phyloP scores from a whole-genome alignment of 768 basidiomycete genomes.

The Lyophyllum decastes region DNA sequence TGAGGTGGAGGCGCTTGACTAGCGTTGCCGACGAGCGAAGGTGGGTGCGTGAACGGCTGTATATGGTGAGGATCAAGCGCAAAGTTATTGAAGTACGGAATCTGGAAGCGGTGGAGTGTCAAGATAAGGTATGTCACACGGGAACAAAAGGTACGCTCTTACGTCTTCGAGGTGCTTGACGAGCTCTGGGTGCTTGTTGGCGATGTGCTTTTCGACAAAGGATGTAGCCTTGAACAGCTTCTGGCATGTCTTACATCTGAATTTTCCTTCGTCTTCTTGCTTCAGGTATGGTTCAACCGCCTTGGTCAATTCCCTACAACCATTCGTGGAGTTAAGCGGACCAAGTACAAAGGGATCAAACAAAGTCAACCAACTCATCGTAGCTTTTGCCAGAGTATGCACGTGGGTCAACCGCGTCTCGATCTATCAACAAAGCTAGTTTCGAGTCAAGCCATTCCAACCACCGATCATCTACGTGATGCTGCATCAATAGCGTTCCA shows the following conservation, averaged over 20 bases:
- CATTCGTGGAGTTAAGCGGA: neutral
- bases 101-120: conserved; percentile 38
- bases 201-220: conserved; percentile 97
- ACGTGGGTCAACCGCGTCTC: conserved; percentile 78
- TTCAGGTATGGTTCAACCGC: conserved; percentile 81
- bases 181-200: conserved; percentile 90
- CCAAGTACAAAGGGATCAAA: neutral
- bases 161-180: conserved; percentile 87
- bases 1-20: conserved; percentile 78
- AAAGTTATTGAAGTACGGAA: conserved; percentile 94
- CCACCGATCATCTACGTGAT: conserved; percentile 78
- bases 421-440: conserved; percentile 77
- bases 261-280: conserved; percentile 96
- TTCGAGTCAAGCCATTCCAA: conserved; percentile 87
- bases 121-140: conserved; percentile 6
- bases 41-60: conserved; percentile 81
- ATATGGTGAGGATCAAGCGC: conserved; percentile 94
- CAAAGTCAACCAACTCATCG: conserved; percentile 65
- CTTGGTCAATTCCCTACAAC: conserved; percentile 74
- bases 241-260: conserved; percentile 93
- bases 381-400: conserved; percentile 88
- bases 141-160: conserved; percentile 22
- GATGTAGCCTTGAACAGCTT: conserved; percentile 97
- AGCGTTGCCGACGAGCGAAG: conserved; percentile 61
- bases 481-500: conserved; percentile 4